Evolutionary conservation across 2,329 filamentous ascomycete genomes (phyloP), one percentile per base, ranked within the genome.

Genomic region (Cladosporium sp.): DNA sequence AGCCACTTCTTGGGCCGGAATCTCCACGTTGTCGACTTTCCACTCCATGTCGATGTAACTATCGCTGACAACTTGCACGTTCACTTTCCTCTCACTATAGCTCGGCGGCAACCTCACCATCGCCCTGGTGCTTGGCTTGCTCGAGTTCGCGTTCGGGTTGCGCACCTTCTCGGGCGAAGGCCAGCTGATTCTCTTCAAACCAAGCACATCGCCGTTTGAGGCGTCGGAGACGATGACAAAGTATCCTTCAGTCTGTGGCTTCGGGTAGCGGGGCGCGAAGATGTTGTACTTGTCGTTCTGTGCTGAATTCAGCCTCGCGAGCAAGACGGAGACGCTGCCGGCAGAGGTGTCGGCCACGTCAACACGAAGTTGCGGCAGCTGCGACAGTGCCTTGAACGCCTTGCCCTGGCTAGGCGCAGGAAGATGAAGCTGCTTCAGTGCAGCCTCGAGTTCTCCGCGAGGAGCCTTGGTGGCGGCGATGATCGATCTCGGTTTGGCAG

Each of bases 241-340:
- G 83, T 88, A 97, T 0, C 92, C 92, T 70, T 99, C 94, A 0
- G 86, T 94, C 74, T 99, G 94, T 15, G 92, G 86, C 75, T 99
- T 99, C 1, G 93, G 93, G 75, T 96, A 97, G 20, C 84, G 83
- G 2, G 95, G 93, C 0, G 94, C 91, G 67, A 88, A 96, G 70
- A 97, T 88, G 61, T 88, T 84, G 51, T 84, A 86, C 1, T 92
- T 88, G 8, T 80, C 77, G 69, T 88, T 83, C 12, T 79, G 77
- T 3, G 88, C 74, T 1, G 82, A 71, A 72, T 96, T 96, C 51
- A 83, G 76, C 0, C 92, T 85, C 42, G 78, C 80, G 14, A 97
- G 72, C 1, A 76, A 75, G 11, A 94, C 77, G 0, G 82, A 84
- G 2, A 96, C 70, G 0, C 84, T 84, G 1, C 82, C 74, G 0